Evolutionary conservation across 202 grass and related monocot species (phyloP), one percentile per base, ranked within the genome.

Genomic region (Digitaria exilis): DNA sequence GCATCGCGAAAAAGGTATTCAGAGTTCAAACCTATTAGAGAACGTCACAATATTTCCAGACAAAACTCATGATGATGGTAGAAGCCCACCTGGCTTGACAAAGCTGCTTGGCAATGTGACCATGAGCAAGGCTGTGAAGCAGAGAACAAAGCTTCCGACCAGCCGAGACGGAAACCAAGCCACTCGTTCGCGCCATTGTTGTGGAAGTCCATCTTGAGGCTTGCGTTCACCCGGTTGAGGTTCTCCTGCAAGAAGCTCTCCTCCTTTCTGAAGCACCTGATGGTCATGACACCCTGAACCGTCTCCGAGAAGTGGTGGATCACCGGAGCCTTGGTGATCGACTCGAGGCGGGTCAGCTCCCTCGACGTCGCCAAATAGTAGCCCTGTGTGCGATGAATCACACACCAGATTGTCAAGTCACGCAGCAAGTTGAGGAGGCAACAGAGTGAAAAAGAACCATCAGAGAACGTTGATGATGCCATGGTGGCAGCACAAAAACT

Each of bases 221-320:
- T 99, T 11, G 96, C 93, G 83, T 99, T 93, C 24, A 99, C 93
- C 55, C 96, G 77, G 16, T 84, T 82, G 13, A 99, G 22, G 74
- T 99, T 99, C 83, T 96, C 96, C 55, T 82, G 70, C 54, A 69
- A 87, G 85, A 99, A 96, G 58, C 54, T 82, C 0, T 79, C 91
- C 60, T 81, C 85, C 83, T 99, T 99, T n/a, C 86, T 78, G 88
- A 99, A 99, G 81, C 93, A 96, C 76, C 93, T 90, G 79, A 99
- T 90, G 71, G 93, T 94, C 71, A 89, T 94, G 59, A 96, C 93
- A 60, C 96, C 96, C 75, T 94, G 91, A 66, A 99, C 91, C 28
- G 93, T 94, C 86, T 99, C 96, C 4, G 96, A 99, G 85, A 99
- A 99, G 61, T 99, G 93, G 87, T 99, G 96, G 83, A 96, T 96